phyloP scores from a whole-genome alignment of 305 asterid genomes.

The Striga hermonthica region DNA sequence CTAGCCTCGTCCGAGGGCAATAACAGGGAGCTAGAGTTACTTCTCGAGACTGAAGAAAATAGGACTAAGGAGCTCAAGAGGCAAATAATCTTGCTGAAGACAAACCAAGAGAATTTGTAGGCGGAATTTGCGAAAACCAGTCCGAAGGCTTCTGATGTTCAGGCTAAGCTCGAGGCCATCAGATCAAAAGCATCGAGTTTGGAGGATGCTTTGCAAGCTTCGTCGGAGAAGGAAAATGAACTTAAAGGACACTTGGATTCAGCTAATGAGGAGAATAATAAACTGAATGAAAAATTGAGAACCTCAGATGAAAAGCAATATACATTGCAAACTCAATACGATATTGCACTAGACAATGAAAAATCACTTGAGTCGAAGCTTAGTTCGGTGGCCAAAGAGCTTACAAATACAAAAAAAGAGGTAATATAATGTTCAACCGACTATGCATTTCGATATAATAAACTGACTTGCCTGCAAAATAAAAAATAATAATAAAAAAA shows the following conservation, averaged over 20 bases:
- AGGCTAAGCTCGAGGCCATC: slow-evolving; percentile 55
- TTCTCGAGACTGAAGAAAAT: slow-evolving; percentile 68
- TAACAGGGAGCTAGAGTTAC: too few relatives aligned
- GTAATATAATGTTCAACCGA: slow-evolving; percentile 32
- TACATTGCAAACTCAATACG: slow-evolving; percentile 57
- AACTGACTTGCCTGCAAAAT: too few relatives aligned
- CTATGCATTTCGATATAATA: too few relatives aligned
- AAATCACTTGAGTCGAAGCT: slow-evolving; percentile 41
- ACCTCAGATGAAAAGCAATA: slow-evolving; percentile 61
- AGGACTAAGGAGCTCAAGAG: slow-evolving; percentile 85
- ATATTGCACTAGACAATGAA: slow-evolving; percentile 57
- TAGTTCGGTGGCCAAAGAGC: slow-evolving; percentile 37
- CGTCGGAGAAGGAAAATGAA: slow-evolving; percentile 64
- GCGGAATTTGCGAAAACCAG: slow-evolving; percentile 46
- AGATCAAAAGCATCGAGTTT: slow-evolving; percentile 60
- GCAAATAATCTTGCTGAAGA: slow-evolving; percentile 54
- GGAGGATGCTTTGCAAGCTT: slow-evolving; percentile 55
- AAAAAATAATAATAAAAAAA: too few relatives aligned
- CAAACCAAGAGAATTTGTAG: slow-evolving; percentile 47
- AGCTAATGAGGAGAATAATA: slow-evolving; percentile 49
- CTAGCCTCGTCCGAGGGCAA: too few relatives aligned
- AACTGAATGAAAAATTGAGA: slow-evolving; percentile 49
- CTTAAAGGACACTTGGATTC: slow-evolving; percentile 45
- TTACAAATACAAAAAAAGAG: too few relatives aligned
- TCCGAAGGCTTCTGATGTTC: slow-evolving; percentile 60